These are phyloP conservation scores for Microdochium trichocladiopsis DNA, from an alignment of 2,329 filamentous ascomycete genomes.

Conservation along the genomic window DNA sequence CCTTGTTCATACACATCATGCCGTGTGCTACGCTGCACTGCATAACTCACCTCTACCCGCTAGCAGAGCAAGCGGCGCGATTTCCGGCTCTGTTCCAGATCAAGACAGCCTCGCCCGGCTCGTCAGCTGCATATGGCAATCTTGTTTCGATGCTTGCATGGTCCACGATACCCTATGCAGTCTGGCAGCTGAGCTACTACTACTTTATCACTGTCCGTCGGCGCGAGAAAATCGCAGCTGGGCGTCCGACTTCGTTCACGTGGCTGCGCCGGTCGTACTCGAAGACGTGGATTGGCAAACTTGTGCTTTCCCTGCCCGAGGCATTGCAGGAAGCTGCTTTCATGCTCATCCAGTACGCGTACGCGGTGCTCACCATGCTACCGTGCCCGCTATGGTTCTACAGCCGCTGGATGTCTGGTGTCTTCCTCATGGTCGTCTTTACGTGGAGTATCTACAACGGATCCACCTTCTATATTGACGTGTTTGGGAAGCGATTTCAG, in stretches of 20 bases:
- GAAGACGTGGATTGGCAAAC: slow-evolving; percentile 78
- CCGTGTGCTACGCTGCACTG: slow-evolving; percentile 90
- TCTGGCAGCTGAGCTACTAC: slow-evolving; percentile 93
- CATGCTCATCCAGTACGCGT: slow-evolving; percentile 92
- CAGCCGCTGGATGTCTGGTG: slow-evolving; percentile 70
- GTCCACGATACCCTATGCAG: slow-evolving; percentile 84
- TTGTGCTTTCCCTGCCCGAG: slow-evolving; percentile 73
- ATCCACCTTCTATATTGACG: slow-evolving; percentile 95
- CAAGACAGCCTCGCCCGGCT: slow-evolving; percentile 60
- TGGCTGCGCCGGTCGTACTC: slow-evolving; percentile 92
- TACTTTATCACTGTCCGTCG: slow-evolving; percentile 91
- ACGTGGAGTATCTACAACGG: slow-evolving; percentile 95
- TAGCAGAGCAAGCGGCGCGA: slow-evolving; percentile 55
- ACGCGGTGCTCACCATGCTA: slow-evolving; percentile 87
- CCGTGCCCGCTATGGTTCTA: slow-evolving; percentile 95
- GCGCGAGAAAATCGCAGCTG: slow-evolving; percentile 92
- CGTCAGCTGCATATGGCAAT: slow-evolving; percentile 70
- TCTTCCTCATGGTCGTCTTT: slow-evolving; percentile 78
- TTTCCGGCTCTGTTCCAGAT: slow-evolving; percentile 86
- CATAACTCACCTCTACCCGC: slow-evolving; percentile 73
- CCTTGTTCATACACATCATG: slow-evolving; percentile 99
- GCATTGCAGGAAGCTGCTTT: slow-evolving; percentile 80
- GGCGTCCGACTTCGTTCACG: slow-evolving; percentile 92
- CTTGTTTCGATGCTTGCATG: slow-evolving; percentile 83
- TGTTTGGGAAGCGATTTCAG: slow-evolving; percentile 94